Evolutionary conservation across 371 early-diverging fungal genomes (phyloP).

Genomic region (Mortierella sp.): DNA sequence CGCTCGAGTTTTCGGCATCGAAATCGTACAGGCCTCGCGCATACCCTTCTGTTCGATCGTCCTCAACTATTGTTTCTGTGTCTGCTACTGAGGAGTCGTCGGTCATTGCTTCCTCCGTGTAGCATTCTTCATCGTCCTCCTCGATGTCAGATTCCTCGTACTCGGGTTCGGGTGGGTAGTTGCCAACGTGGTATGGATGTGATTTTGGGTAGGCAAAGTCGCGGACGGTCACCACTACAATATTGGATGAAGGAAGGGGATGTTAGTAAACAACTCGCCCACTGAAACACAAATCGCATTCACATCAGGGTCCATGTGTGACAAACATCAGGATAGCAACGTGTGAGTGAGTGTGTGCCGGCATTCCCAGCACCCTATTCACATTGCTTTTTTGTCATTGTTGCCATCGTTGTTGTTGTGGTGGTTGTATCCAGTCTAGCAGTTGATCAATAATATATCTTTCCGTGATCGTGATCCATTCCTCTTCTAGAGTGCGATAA

Average conservation of each 20-base stretch:
- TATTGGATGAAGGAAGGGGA: neutral
- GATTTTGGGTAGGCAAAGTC: constrained; percentile 79
- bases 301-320: neutral
- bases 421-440: neutral
- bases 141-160: constrained; percentile 38
- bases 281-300: neutral
- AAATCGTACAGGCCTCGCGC: constrained; percentile 84
- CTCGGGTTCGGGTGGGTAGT: constrained; percentile 50
- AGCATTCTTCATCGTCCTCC: constrained; percentile 56
- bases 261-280: neutral
- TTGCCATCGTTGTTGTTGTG: neutral
- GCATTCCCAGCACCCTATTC: neutral
- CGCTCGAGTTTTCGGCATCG: constrained; percentile 77
- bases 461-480: neutral
- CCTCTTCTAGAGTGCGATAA: neutral
- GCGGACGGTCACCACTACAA: constrained; percentile 62
- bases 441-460: neutral
- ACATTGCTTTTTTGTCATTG: neutral
- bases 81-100: constrained; percentile 13
- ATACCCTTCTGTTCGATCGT: constrained; percentile 62
- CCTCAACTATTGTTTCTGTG: constrained; percentile 43
- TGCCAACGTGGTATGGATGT: constrained; percentile 74
- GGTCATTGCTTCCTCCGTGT: constrained; percentile 21
- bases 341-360: neutral
- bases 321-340: constrained; percentile 3